These are phyloP conservation scores for Dryadomyces quercus-mongolicae DNA, from an alignment of 2,329 filamentous ascomycete genomes.

Conservation along the genomic window DNA sequence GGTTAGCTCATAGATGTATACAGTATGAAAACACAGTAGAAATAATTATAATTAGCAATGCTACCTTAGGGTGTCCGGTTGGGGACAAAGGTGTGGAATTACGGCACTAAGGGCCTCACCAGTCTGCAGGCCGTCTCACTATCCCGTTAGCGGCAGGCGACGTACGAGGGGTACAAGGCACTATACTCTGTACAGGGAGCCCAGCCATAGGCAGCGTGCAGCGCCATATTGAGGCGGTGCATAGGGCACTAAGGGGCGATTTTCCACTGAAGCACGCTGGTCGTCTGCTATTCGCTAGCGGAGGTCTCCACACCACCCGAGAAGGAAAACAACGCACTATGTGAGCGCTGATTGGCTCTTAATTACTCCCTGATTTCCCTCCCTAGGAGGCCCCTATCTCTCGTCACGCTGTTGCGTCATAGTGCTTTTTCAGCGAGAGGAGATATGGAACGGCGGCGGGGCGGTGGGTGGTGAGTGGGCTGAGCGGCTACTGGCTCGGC, in stretches of 20 bases:
- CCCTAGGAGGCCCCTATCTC: neutral
- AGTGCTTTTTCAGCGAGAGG: neutral
- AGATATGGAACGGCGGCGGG: neutral
- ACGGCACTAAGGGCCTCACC: neutral
- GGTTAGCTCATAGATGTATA: no score
- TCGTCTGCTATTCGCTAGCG: neutral
- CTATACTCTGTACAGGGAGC: no score
- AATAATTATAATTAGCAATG: neutral
- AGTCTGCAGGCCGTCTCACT: constrained; percentile 2
- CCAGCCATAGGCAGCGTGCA: neutral
- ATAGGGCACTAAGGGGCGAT: neutral
- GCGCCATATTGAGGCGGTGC: neutral
- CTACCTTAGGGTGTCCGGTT: neutral
- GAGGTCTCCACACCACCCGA: neutral
- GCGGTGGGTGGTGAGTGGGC: neutral
- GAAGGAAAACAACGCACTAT: neutral
- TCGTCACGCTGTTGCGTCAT: neutral
- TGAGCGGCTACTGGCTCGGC: neutral
- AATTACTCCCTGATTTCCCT: neutral
- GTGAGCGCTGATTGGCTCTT: neutral
- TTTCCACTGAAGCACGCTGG: neutral
- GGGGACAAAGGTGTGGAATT: neutral
- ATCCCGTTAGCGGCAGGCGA: neutral
- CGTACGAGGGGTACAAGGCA: neutral
- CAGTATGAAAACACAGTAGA: neutral